These are phyloP conservation scores for Daldinia eschscholtzii DNA, from an alignment of 2,329 filamentous ascomycete genomes.

Conservation along the genomic window DNA sequence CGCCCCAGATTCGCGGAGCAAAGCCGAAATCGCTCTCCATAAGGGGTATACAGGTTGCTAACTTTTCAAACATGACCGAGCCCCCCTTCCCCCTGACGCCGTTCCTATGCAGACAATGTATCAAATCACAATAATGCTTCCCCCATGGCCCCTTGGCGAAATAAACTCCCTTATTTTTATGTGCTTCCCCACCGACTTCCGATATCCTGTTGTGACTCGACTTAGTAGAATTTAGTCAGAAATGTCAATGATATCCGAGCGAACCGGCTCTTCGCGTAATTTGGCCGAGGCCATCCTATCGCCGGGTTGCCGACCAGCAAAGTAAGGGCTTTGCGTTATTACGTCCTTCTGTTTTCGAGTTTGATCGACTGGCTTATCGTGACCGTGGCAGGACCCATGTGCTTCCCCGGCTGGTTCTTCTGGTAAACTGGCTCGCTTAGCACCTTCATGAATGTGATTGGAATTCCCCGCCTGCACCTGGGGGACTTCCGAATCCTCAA, in stretches of 20 bases:
- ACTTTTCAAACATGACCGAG: slow-evolving; percentile 24
- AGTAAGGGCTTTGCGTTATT: slow-evolving; percentile 28
- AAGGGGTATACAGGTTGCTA: slow-evolving; percentile 46
- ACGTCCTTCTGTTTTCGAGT: slow-evolving; percentile 13
- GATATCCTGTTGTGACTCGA: background rate
- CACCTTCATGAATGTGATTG: slow-evolving; percentile 1
- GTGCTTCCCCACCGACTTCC: slow-evolving; percentile 5
- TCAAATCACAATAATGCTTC: slow-evolving; percentile 16
- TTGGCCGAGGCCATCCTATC: slow-evolving; percentile 36
- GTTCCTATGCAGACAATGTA: slow-evolving; percentile 43
- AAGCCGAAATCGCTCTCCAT: slow-evolving; percentile 29
- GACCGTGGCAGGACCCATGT: background rate
- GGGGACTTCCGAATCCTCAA: slow-evolving; percentile 40
- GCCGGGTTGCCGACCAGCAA: slow-evolving; percentile 33
- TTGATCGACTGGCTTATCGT: background rate
- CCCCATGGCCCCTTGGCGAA: slow-evolving; percentile 20
- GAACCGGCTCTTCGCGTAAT: slow-evolving; percentile 26
- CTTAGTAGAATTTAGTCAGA: slow-evolving; percentile 34
- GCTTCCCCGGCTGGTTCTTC: slow-evolving; percentile 12
- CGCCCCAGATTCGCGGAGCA: slow-evolving; percentile 14
- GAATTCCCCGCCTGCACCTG: background rate
- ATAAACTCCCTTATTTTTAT: slow-evolving; percentile 8
- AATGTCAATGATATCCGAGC: slow-evolving; percentile 31
- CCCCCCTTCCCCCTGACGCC: slow-evolving; percentile 31
- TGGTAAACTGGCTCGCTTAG: background rate